Base-by-base conservation (phyloP, 2,329 filamentous ascomycete genomes). In the Tolypocladium ovalisporum region DNA sequence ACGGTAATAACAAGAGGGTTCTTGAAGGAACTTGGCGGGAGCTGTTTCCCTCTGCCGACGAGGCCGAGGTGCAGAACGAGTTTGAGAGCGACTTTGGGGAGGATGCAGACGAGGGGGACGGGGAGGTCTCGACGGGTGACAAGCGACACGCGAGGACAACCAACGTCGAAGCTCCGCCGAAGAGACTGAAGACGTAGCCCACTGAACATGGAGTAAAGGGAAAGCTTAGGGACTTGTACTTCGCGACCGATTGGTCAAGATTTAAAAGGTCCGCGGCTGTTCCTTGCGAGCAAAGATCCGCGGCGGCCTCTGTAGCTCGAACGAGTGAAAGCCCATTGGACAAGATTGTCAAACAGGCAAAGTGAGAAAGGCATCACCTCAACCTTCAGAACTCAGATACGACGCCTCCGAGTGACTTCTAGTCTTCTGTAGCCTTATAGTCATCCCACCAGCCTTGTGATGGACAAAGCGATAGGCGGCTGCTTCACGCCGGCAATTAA, bases 1-100 rank as follows among this genome's bases (percentile, higher is more conserved):
- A 86, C 64, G 88, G 88, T 0, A 76, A 87, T 61, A 78, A 88
- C 66, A 68, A 77, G 8, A 77, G 73, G 62, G 84, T 88, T 2
- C 66, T 83, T 53, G 78, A 88, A 62, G 87, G 87, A 5, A 81
- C 66, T 6, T 82, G 79, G 79, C 75, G 72, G 52, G 66, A 71
- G 35, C 60, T 79, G 44, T 82, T 82, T 55, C 73, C 73, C 27
- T 68, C 66, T 12, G 56, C 59, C 13, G 61, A 66, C 2, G 66
- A 65, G 3, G 73, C 69, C 0, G 75, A 78, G 63, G 71, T 78
- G 56, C 73, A 73, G 60, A 74, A 72, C 4, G 63, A 68, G 24
- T 66, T 68, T 9, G 64, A 70, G 29, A 69, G 67, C 32, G 67
- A 72, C 27, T 64, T 69, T 39, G 70, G 68, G 2, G 71, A 68